These are phyloP conservation scores for Juglanconis juglandina DNA, from an alignment of 2,329 filamentous ascomycete genomes.

Conservation along the genomic window DNA sequence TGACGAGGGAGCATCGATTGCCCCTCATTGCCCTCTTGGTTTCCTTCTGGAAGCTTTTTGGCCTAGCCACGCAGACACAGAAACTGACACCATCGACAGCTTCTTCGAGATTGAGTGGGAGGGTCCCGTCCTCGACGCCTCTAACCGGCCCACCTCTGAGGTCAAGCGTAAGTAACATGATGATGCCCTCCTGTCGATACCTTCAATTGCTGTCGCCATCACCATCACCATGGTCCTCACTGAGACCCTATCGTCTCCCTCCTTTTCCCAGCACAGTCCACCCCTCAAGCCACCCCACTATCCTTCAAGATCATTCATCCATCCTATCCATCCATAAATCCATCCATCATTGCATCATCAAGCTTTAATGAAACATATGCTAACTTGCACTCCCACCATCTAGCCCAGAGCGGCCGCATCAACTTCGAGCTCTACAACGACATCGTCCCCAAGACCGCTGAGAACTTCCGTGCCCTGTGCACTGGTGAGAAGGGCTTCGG, in stretches of 20 bases:
- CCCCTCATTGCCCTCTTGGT: neutral
- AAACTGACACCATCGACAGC: constrained; percentile 30
- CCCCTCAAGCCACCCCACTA: neutral
- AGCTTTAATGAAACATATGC: neutral
- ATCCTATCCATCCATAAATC: neutral
- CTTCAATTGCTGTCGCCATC: constrained; percentile 9
- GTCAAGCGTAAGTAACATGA: constrained; percentile 54
- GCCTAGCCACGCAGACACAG: constrained; percentile 10
- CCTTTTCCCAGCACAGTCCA: neutral
- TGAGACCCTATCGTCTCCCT: neutral
- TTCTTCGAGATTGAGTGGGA: constrained; percentile 74
- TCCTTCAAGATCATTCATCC: neutral
- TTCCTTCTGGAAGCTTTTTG: constrained; percentile 4
- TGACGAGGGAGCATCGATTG: constrained; percentile 1
- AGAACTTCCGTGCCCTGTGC: constrained; percentile 84
- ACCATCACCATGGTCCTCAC: neutral
- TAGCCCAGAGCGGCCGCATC: constrained; percentile 75
- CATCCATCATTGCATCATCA: neutral
- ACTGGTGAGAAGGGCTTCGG: constrained; percentile 77
- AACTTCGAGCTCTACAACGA: constrained; percentile 86
- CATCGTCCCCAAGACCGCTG: constrained; percentile 80
- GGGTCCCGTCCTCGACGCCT: constrained; percentile 65
- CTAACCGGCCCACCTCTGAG: constrained; percentile 49
- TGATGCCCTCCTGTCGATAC: neutral
- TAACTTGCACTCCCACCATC: constrained; percentile 16